phyloP scores from a whole-genome alignment of 2,329 filamentous ascomycete genomes.

The Colletotrichum horii region DNA sequence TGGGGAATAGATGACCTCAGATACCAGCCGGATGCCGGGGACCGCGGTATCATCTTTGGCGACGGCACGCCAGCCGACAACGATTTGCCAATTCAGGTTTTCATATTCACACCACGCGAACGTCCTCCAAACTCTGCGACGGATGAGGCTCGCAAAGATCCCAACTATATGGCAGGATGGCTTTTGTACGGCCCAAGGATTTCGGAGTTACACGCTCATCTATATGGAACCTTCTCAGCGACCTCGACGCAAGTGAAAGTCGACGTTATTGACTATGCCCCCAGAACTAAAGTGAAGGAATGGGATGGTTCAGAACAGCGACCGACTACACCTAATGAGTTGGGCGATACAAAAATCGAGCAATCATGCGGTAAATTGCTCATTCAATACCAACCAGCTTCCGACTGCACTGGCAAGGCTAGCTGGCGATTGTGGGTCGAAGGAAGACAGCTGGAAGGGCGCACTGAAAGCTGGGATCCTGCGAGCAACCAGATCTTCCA shows the following conservation, averaged over 20 bases:
- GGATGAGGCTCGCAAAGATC: background rate
- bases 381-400: background rate
- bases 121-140: no score
- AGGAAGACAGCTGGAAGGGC: slow-evolving; percentile 32
- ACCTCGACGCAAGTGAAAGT: background rate
- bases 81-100: background rate
- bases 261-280: background rate
- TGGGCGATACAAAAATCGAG: accelerated
- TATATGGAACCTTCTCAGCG: background rate
- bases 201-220: accelerated
- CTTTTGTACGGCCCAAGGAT: background rate
- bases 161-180: background rate
- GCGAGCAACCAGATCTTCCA: background rate
- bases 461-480: background rate
- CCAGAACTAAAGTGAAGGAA: accelerated
- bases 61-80: background rate
- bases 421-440: background rate
- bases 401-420: background rate
- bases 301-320: accelerated
- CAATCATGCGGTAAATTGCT: background rate
- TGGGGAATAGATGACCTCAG: background rate
- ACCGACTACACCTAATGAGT: background rate
- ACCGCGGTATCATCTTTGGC: background rate
- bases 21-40: background rate
- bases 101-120: background rate